Base-by-base conservation (phyloP, 306 rosid species). In the Sesbania bispinosa region DNA sequence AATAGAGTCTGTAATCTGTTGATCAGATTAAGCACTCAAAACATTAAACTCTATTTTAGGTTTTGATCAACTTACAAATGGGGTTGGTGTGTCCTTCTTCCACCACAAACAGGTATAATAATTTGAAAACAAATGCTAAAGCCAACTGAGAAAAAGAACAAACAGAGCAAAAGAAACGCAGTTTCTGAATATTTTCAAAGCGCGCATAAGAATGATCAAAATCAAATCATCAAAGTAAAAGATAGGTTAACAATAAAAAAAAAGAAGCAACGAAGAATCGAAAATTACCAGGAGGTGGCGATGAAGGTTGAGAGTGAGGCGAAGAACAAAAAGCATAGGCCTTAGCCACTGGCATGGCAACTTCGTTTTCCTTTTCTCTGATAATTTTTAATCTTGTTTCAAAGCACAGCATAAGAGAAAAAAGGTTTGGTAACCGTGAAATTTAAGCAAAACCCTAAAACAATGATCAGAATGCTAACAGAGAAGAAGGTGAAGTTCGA, bases 261-360 rank as follows among this genome's bases (percentile, higher is more conserved):
- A 21, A 24, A 1, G 11, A 66, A 65, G 50, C 65, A 16, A n/a
- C 1, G 46, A 47, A 47, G 4, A 46, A 62, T 39, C 5, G 32
- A 42, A 24, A 72, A 24, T 55, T 45, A 62, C 71, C 82, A 78
- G 73, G 79, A 39, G 82, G 32, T 32, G 61, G 73, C 9, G 77
- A 62, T 19, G 86, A 82, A 58, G 77, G 55, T 38, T 65, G 69
- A 52, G 71, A n/a, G n/a, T n/a, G n/a, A n/a, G n/a, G n/a, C n/a
- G n/a, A n/a, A n/a, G n/a, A 75, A 79, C 51, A 43, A 19, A 69
- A 46, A 67, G 48, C 8, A 33, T 27, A 71, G 53, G 69, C 53
- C 11, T 59, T 29, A 10, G 78, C 51, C 91, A 80, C 84, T 62
- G 73, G 16, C 66, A 38, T 36, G 50, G 10, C 26, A 47, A 63